Percentiles rank a stretch among this genome's conserved stretches.
These are phyloP conservation scores for Serendipita sp. DNA, from an alignment of 768 basidiomycete species.

Conservation along the genomic window DNA sequence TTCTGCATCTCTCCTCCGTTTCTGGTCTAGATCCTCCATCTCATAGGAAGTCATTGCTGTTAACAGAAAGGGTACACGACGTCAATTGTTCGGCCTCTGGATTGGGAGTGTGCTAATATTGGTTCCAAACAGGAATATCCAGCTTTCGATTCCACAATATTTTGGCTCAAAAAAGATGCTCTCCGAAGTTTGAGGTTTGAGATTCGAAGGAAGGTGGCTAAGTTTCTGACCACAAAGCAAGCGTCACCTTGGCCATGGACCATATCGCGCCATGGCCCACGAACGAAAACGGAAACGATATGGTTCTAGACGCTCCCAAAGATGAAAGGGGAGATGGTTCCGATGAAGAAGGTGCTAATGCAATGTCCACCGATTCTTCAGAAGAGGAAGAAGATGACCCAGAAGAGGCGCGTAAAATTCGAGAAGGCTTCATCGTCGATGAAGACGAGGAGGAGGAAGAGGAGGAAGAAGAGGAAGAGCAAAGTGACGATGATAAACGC, in stretches of 20 bases:
- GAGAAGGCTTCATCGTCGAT: slow-evolving; percentile 86
- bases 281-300: neutral
- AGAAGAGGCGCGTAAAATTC: slow-evolving; percentile 65
- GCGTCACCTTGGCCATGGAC: slow-evolving; percentile 4
- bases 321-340: slow-evolving; percentile 12
- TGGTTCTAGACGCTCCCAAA: neutral
- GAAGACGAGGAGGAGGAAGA: slow-evolving; percentile 81
- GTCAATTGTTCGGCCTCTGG: no score
- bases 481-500: slow-evolving; percentile 37
- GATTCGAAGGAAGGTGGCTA: neutral
- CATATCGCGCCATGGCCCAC: neutral
- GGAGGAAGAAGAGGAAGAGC: slow-evolving; percentile 45
- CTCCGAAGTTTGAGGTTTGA: neutral
- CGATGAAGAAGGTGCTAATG: slow-evolving; percentile 15
- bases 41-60: neutral
- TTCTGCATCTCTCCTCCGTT: neutral
- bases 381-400: slow-evolving; percentile 85
- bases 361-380: slow-evolving; percentile 63
- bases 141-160: no score
- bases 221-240: neutral
- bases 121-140: neutral
- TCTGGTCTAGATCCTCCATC: neutral
- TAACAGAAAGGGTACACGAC: neutral
- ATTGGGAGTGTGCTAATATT: no score
- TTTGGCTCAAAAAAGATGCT: neutral